Percentiles rank a stretch among this genome's conserved stretches.
phyloP scores from a whole-genome alignment of 306 rosid species.

The Phaseolus lunatus region DNA sequence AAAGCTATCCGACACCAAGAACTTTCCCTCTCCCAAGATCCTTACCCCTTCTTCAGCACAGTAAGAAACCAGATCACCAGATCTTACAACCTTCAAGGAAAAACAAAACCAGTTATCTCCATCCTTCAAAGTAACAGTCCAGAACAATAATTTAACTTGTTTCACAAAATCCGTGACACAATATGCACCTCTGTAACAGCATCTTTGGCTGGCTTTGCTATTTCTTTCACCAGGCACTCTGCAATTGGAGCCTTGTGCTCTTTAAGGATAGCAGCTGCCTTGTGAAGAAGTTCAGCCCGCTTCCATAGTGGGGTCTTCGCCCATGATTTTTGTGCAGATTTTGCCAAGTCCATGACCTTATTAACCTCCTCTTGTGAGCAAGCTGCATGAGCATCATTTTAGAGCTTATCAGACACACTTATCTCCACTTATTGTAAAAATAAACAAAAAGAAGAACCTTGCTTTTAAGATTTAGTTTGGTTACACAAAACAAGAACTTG shows the following conservation, averaged over 20 bases:
- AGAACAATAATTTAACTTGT: background rate
- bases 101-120: conserved; percentile 30
- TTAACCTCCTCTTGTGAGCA: conserved; percentile 97
- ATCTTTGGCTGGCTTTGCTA: conserved; percentile 98
- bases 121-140: conserved; percentile 18
- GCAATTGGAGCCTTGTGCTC: conserved; percentile 91
- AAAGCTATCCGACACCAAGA: conserved; percentile 93
- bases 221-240: conserved; percentile 87
- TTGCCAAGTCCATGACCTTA: conserved; percentile 81
- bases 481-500: background rate
- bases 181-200: conserved; percentile 79
- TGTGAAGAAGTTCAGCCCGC: conserved; percentile 95
- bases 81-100: conserved; percentile 89
- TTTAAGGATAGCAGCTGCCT: conserved; percentile 92
- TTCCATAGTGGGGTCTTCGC: conserved; percentile 99
- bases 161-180: background rate
- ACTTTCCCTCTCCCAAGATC: conserved; percentile 96
- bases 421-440: background rate
- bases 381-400: conserved; percentile 56
- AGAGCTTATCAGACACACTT: conserved; percentile 18
- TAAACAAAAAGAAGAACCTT: background rate
- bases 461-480: conserved; percentile 1
- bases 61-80: conserved; percentile 95
- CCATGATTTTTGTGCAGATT: conserved; percentile 89
- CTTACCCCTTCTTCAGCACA: conserved; percentile 96